phyloP scores from a whole-genome alignment of 2,329 filamentous ascomycete genomes.

The Dothidotthia symphoricarpi region DNA sequence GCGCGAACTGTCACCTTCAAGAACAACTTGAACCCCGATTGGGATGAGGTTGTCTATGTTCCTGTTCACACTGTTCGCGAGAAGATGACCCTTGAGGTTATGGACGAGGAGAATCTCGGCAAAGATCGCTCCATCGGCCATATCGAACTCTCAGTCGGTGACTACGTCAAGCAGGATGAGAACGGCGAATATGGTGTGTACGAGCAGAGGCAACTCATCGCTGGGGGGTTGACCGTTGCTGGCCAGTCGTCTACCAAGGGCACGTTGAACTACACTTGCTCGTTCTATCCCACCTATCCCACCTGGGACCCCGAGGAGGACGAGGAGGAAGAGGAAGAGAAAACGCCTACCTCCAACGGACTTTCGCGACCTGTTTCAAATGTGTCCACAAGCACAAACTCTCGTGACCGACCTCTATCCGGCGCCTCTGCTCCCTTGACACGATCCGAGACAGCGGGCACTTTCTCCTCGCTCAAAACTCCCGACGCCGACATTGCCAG shows the following conservation, averaged over 20 bases:
- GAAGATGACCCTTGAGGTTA: slow-evolving; percentile 83
- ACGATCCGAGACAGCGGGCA: slow-evolving; percentile 40
- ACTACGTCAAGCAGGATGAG: slow-evolving; percentile 76
- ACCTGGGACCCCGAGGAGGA: slow-evolving; percentile 88
- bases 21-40: slow-evolving; percentile 92
- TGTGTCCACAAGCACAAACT: slow-evolving; percentile 12
- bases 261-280: slow-evolving; percentile 72
- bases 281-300: slow-evolving; percentile 89
- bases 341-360: slow-evolving; percentile 13
- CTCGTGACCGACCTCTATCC: slow-evolving; percentile 20
- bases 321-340: slow-evolving; percentile 55
- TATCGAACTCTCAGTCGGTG: slow-evolving; percentile 71
- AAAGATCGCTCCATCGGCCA: slow-evolving; percentile 86
- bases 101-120: slow-evolving; percentile 91
- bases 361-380: slow-evolving; percentile 25
- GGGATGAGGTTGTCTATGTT: slow-evolving; percentile 93
- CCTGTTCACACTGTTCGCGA: slow-evolving; percentile 84
- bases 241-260: slow-evolving; percentile 76
- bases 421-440: slow-evolving; percentile 19
- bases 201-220: slow-evolving; percentile 68
- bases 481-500: slow-evolving; percentile 45
- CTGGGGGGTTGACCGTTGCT: slow-evolving; percentile 70
- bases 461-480: slow-evolving; percentile 41
- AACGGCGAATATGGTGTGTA: slow-evolving; percentile 77
- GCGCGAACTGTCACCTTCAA: slow-evolving; percentile 91